Conservation (phyloP, 805 yeast genomes). For the Teunomyces lycoperdinae region DNA sequence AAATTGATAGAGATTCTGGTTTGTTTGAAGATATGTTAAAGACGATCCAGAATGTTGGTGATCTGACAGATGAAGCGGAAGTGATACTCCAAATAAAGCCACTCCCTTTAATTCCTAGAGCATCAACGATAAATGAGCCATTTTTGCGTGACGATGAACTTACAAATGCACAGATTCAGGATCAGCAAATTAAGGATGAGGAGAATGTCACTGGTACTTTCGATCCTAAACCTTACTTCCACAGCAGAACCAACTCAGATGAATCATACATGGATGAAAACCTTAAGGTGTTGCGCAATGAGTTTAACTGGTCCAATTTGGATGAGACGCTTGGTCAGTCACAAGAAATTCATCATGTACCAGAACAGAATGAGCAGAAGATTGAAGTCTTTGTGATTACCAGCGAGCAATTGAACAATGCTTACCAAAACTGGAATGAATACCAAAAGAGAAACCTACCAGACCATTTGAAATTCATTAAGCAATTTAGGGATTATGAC, state of each 20-base stretch:
- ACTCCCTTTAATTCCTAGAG: not conserved
- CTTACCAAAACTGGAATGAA: slow-evolving; percentile 22
- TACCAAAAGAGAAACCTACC: slow-evolving; percentile 27
- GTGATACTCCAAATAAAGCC: not conserved
- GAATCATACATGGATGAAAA: slow-evolving; percentile 32
- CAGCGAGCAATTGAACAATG: slow-evolving; percentile 23
- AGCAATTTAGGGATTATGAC: slow-evolving; percentile 36
- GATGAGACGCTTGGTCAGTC: slow-evolving; percentile 7
- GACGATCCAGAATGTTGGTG: slow-evolving; percentile 1
- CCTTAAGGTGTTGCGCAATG: slow-evolving; percentile 24
- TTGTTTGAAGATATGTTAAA: slow-evolving; percentile 1
- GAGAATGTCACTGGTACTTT: slow-evolving; percentile 7
- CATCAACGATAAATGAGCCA: slow-evolving; percentile 14
- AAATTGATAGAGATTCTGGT: not conserved
- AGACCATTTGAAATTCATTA: slow-evolving; percentile 30
- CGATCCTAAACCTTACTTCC: not conserved
- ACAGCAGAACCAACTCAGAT: slow-evolving; percentile 14
- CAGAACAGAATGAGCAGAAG: not conserved
- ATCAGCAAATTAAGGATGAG: slow-evolving; percentile 34
- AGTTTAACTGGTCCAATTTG: slow-evolving; percentile 20
- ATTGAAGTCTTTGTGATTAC: slow-evolving; percentile 6
- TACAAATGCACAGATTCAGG: slow-evolving; percentile 38
- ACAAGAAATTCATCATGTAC: not conserved
- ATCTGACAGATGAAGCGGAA: not conserved
- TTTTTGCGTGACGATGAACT: slow-evolving; percentile 43